Evolutionary conservation across 441 rosid species (phyloP).

Genomic region (Aleurites moluccanus): DNA sequence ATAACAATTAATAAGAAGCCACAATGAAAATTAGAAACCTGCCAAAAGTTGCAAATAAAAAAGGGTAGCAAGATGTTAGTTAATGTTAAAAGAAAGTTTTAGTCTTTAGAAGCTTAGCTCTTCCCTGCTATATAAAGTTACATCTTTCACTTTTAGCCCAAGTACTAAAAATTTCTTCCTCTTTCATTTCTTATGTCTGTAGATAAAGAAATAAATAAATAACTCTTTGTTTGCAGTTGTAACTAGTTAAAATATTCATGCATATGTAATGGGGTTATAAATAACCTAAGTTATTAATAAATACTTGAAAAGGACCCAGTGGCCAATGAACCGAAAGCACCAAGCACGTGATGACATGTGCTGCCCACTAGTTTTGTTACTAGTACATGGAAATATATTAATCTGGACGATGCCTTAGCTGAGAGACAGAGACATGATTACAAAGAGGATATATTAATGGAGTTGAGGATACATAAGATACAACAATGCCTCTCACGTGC

Average conservation of each 20-base stretch:
- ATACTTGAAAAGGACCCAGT: constrained; percentile 5
- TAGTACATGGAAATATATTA: neutral
- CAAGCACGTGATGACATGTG: constrained; percentile 42
- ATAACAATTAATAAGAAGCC: neutral
- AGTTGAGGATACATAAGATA: constrained; percentile 7
- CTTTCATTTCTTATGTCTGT: neutral
- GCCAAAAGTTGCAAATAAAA: neutral
- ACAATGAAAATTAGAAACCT: neutral
- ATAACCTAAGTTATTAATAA: neutral
- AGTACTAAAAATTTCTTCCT: constrained; percentile 3
- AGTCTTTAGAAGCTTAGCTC: neutral
- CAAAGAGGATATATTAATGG: neutral
- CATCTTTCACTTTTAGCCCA: constrained; percentile 16
- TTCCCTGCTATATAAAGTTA: neutral
- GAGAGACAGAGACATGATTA: neutral
- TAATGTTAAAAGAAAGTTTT: neutral
- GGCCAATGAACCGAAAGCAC: constrained; percentile 15
- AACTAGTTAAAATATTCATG: neutral
- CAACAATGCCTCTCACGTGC: constrained; percentile 17
- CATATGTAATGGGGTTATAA: no score
- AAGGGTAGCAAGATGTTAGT: neutral
- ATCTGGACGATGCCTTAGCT: neutral
- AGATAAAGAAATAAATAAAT: neutral
- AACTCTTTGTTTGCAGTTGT: neutral
- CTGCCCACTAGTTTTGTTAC: constrained; percentile 20